Conservation (phyloP, 495 filamentous ascomycete genomes). For the Hyphodiscus hymeniophilus region DNA sequence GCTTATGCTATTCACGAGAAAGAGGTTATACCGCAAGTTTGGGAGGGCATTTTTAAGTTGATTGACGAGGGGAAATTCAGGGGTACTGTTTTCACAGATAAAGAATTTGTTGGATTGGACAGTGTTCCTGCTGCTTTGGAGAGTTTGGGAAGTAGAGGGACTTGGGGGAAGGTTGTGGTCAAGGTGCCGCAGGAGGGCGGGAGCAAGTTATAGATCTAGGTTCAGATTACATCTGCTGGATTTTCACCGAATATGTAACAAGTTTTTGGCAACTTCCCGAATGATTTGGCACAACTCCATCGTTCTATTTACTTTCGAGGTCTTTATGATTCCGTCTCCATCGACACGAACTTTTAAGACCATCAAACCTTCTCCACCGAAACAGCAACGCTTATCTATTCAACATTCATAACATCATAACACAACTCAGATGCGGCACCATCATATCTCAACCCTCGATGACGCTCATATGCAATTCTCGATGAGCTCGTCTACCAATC, state of each 20-base stretch:
- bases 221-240: too few relatives aligned
- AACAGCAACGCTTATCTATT: too few relatives aligned
- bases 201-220: constrained; percentile 42
- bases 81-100: constrained; percentile 74
- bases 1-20: constrained; percentile 67
- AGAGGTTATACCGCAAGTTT: constrained; percentile 62
- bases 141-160: constrained; percentile 69
- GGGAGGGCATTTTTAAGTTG: constrained; percentile 72
- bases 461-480: not conserved
- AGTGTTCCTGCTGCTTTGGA: constrained; percentile 67
- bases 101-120: constrained; percentile 75
- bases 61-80: constrained; percentile 71
- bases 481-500: constrained; percentile 41
- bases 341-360: too few relatives aligned
- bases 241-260: too few relatives aligned
- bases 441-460: too few relatives aligned
- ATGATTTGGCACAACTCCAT: too few relatives aligned
- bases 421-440: too few relatives aligned
- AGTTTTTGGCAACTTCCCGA: too few relatives aligned
- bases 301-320: too few relatives aligned
- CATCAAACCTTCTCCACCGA: too few relatives aligned
- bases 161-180: constrained; percentile 95
- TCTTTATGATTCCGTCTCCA: too few relatives aligned
- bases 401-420: too few relatives aligned
- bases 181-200: constrained; percentile 64